Percentiles rank a stretch among this genome's conserved stretches.
phyloP scores from a whole-genome alignment of 2,329 filamentous ascomycete genomes.

The Colletotrichum godetiae region DNA sequence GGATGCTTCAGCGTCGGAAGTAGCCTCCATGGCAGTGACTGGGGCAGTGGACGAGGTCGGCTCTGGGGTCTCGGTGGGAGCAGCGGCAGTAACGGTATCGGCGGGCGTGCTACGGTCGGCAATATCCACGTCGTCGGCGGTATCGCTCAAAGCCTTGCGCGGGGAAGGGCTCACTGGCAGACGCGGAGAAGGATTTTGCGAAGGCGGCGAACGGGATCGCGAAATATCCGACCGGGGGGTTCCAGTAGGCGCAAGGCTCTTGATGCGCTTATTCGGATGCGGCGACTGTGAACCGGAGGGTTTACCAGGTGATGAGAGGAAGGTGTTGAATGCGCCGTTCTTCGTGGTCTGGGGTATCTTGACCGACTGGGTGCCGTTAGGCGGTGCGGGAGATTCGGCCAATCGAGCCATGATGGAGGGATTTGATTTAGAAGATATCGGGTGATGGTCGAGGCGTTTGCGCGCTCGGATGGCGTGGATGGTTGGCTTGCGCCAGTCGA shows the following conservation, averaged over 20 bases:
- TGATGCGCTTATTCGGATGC: slow-evolving; percentile 24
- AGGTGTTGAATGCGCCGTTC: slow-evolving; percentile 18
- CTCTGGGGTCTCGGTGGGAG: background rate
- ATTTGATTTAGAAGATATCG: background rate
- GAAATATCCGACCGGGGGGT: slow-evolving; percentile 16
- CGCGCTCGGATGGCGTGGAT: slow-evolving; percentile 12
- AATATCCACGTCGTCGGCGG: background rate
- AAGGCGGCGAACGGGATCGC: slow-evolving; percentile 13
- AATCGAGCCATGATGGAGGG: slow-evolving; percentile 11
- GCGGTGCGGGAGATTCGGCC: slow-evolving; percentile 10
- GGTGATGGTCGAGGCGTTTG: slow-evolving; percentile 4
- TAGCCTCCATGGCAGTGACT: background rate
- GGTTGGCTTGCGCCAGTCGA: slow-evolving; percentile 10
- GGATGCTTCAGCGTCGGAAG: background rate
- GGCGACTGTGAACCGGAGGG: slow-evolving; percentile 22
- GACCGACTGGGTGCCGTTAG: slow-evolving; percentile 8
- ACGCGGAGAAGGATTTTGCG: background rate
- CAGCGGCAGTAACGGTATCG: slow-evolving; percentile 1
- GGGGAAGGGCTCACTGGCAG: background rate
- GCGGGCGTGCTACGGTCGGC: slow-evolving; percentile 6
- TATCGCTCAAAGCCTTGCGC: slow-evolving; percentile 12
- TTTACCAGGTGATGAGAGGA: slow-evolving; percentile 23
- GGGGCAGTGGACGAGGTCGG: background rate
- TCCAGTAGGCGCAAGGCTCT: background rate
- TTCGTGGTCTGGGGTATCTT: slow-evolving; percentile 15